A percentile compares a stretch with the other conserved stretches of the same genome.
Evolutionary conservation across 805 yeast genomes (phyloP).

Genomic region (Pichia occidentalis): DNA sequence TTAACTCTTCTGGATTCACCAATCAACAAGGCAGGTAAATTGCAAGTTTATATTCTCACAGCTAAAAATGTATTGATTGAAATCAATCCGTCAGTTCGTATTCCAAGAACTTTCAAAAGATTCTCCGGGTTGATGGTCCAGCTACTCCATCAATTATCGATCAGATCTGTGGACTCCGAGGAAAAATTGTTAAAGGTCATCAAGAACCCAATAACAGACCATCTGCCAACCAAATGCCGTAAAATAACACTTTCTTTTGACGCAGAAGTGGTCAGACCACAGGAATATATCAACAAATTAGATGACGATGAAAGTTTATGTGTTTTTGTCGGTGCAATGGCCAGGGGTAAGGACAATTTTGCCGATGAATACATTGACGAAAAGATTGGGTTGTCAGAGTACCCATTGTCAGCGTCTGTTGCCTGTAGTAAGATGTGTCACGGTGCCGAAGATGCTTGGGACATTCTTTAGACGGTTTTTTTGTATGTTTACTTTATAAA

Average conservation of each 20-base stretch:
- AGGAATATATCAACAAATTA: slow-evolving; percentile 74
- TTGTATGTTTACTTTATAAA: not conserved
- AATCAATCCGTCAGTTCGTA: slow-evolving; percentile 93
- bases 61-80: slow-evolving; percentile 92
- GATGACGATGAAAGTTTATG: slow-evolving; percentile 91
- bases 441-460: slow-evolving; percentile 98
- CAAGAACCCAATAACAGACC: slow-evolving; percentile 95
- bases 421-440: slow-evolving; percentile 98
- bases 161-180: slow-evolving; percentile 91
- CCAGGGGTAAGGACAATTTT: slow-evolving; percentile 93
- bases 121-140: slow-evolving; percentile 98
- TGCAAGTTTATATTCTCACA: slow-evolving; percentile 95
- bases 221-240: slow-evolving; percentile 91
- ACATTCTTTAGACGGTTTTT: slow-evolving; percentile 49
- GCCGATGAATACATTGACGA: slow-evolving; percentile 97
- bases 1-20: slow-evolving; percentile 95
- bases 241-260: slow-evolving; percentile 90
- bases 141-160: slow-evolving; percentile 82
- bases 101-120: slow-evolving; percentile 96
- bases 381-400: slow-evolving; percentile 90
- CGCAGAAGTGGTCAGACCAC: slow-evolving; percentile 80
- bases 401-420: slow-evolving; percentile 93
- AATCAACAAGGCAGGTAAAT: slow-evolving; percentile 91
- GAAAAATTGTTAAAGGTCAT: slow-evolving; percentile 90
- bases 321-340: slow-evolving; percentile 99